Evolutionary conservation across 2,329 filamentous ascomycete species (phyloP), one percentile per base, ranked within the genome.

Genomic region (Aspergillus chevalieri): DNA sequence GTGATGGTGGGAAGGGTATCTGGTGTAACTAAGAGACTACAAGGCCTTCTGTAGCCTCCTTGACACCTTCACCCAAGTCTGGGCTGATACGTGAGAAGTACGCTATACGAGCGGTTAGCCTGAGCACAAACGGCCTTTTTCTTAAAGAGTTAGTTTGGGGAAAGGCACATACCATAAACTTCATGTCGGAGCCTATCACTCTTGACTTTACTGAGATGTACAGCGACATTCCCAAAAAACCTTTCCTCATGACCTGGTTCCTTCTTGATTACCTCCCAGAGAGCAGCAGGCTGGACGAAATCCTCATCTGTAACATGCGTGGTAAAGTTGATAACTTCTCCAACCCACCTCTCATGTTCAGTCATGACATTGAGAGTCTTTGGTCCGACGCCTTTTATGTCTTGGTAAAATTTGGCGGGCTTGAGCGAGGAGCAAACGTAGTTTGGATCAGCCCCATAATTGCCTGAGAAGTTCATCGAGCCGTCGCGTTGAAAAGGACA

Each of bases 381-480:
- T 49, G 3, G 39, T 26, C 24, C 24, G 8, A 26, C 24, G 6
- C 24, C 24, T 26, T 26, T 26, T 26, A 26, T 26, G 24, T 26
- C 24, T 26, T 26, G 50, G 28, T 55, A 57, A 42, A 56, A 61
- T 2, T 41, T 53, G 6, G 50, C 60, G 5, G 66, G 64, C 34
- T 62, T 48, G 3, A 69, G 48, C 14, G 55, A 54, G 0, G 63
- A 67, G 26, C 59, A 55, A 7, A 66, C 55, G 59, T 84, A 85
- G 65, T 79, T 80, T 4, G 80, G 78, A 61, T 82, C 78, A 5
- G 71, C 70, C 47, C 80, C 81, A 57, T 82, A 81, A 68, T 83
- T 84, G 50, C 73, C 75, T 9, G 60, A 58, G 33, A 70, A 65
- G 43, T 62, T 62, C 67, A 70, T 71, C 17, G 53, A 52, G 0